A percentile compares a stretch with the other conserved stretches of the same genome.
Conservation (phyloP, 345 rosid genomes). For the Punica granatum region DNA sequence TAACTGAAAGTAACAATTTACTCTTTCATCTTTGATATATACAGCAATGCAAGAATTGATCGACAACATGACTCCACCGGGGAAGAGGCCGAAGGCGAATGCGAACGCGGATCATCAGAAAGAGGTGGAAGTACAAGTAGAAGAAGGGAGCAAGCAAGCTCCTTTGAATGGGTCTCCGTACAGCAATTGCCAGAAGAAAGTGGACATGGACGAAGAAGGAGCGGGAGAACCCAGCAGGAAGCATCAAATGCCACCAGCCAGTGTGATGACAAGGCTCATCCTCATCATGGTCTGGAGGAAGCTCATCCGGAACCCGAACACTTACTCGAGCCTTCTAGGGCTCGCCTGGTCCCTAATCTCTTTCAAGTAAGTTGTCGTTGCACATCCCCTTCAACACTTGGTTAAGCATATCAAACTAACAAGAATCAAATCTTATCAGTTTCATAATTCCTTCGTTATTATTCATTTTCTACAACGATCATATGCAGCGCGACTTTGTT, state of each 20-base stretch:
- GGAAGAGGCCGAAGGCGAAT: conserved; percentile 16
- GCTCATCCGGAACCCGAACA: conserved; percentile 69
- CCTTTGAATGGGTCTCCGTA: conserved; percentile 35
- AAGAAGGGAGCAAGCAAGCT: conserved; percentile 36
- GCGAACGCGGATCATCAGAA: conserved; percentile 6
- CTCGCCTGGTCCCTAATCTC: conserved; percentile 65
- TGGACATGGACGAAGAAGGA: conserved; percentile 30
- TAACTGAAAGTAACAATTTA: too few species aligned
- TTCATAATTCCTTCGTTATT: too few species aligned
- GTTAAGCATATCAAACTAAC: too few species aligned
- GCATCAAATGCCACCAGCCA: conserved; percentile 64
- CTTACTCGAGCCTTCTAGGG: conserved; percentile 63
- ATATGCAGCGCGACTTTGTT: too few species aligned
- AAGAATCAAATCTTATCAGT: too few species aligned
- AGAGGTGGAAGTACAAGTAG: conserved; percentile 38
- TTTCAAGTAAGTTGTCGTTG: conserved; percentile 24
- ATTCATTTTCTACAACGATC: too few species aligned
- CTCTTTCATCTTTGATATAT: too few species aligned
- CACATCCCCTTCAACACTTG: neutral
- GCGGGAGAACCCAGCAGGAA: conserved; percentile 28
- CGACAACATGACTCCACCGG: conserved; percentile 49
- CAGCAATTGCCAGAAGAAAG: conserved; percentile 28
- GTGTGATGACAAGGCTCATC: conserved; percentile 65
- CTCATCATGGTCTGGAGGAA: conserved; percentile 77
- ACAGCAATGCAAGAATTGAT: conserved; percentile 58